Percentiles rank a stretch among this genome's conserved stretches.
Conservation (phyloP, 1,284 basidiomycete genomes). For the Ustilago hordei region DNA sequence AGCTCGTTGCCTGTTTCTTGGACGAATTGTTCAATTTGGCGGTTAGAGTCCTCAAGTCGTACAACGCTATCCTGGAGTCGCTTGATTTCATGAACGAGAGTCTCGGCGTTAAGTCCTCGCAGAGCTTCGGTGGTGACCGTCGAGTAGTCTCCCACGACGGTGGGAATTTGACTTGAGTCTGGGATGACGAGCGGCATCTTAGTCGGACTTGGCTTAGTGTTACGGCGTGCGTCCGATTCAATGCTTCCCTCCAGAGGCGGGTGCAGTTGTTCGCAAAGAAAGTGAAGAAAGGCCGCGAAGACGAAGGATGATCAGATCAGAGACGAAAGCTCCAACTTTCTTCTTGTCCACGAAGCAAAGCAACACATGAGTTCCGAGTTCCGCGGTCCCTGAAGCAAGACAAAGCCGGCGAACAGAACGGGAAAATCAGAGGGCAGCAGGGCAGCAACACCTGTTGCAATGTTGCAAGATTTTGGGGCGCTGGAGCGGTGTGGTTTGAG, state of each 20-base stretch:
- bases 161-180: slow-evolving; percentile 39
- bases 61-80: slow-evolving; percentile 39
- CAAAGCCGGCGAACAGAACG: slow-evolving; percentile 4
- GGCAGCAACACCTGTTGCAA: neutral
- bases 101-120: slow-evolving; percentile 39
- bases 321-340: neutral
- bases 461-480: neutral
- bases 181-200: slow-evolving; percentile 48
- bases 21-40: slow-evolving; percentile 45
- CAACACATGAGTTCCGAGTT: slow-evolving; percentile 2
- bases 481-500: neutral
- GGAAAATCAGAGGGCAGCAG: neutral
- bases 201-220: neutral
- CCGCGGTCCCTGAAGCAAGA: neutral
- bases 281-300: neutral
- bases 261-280: too few species aligned
- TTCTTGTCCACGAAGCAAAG: neutral
- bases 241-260: neutral
- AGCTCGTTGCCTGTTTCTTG: slow-evolving; percentile 29
- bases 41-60: slow-evolving; percentile 37
- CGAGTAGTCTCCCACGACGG: slow-evolving; percentile 39
- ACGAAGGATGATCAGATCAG: neutral
- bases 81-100: slow-evolving; percentile 47
- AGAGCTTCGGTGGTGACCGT: slow-evolving; percentile 39
- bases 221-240: too few species aligned